phyloP scores from a whole-genome alignment of 305 asterid species.

The Caryopteris hybrid region DNA sequence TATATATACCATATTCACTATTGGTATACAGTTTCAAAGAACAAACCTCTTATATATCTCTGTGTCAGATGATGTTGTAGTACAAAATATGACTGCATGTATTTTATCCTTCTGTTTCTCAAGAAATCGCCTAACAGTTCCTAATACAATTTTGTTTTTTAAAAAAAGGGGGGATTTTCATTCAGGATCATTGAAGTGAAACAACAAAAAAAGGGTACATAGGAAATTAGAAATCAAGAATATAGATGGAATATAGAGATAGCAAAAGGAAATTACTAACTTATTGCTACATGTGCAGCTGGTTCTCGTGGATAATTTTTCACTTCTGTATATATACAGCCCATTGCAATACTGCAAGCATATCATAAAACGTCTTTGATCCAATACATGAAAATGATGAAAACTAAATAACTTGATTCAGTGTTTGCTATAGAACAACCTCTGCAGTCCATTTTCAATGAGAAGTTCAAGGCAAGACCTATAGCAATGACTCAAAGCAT shows the following conservation, averaged over 20 bases:
- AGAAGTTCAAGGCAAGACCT: constrained; percentile 91
- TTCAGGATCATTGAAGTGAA: background rate
- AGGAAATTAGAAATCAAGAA: constrained; percentile 8
- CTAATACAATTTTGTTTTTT: constrained; percentile 35
- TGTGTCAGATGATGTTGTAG: constrained; percentile 63
- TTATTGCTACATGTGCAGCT: constrained; percentile 95
- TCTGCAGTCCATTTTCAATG: constrained; percentile 65
- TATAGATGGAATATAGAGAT: background rate
- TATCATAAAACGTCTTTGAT: constrained; percentile 16
- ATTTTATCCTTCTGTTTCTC: constrained; percentile 81
- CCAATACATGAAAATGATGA: constrained; percentile 13
- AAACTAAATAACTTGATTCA: constrained; percentile 16
- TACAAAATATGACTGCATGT: constrained; percentile 70
- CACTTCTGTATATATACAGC: constrained; percentile 82
- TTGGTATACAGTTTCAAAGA: constrained; percentile 1
- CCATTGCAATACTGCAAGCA: constrained; percentile 71
- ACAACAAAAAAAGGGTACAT: background rate
- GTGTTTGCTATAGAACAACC: constrained; percentile 43
- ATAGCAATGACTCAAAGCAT: constrained; percentile 95
- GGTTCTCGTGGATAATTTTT: constrained; percentile 95
- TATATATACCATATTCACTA: background rate
- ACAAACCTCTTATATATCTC: constrained; percentile 85
- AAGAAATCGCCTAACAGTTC: constrained; percentile 88
- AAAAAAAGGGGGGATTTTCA: constrained; percentile 14
- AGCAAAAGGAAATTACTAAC: constrained; percentile 33